These are phyloP conservation scores for Scleromitrula shiraiana DNA, from an alignment of 2,329 filamentous ascomycete genomes.

Conservation along the genomic window DNA sequence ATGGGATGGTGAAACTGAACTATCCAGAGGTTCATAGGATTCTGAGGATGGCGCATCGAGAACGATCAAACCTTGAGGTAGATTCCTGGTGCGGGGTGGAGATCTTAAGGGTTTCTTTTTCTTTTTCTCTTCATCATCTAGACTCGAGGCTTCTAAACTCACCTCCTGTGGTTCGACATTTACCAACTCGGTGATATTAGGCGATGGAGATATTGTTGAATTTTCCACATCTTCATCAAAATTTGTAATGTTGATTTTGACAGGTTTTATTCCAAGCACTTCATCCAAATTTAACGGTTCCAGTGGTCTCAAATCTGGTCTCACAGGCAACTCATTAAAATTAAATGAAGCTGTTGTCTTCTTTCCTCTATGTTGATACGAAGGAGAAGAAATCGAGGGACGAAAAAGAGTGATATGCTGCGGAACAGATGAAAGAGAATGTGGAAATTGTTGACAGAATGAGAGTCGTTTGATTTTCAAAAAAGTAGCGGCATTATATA, in stretches of 20 bases:
- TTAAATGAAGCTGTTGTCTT: slow-evolving; percentile 47
- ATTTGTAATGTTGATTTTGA: too few species aligned
- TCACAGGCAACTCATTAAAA: slow-evolving; percentile 44
- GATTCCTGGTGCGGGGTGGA: background rate
- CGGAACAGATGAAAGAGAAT: background rate
- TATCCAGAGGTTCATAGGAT: background rate
- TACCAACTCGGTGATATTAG: too few species aligned
- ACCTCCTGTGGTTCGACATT: too few species aligned
- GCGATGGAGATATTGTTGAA: too few species aligned
- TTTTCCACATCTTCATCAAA: background rate
- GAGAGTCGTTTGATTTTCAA: too few species aligned
- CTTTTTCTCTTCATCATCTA: background rate
- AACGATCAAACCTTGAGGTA: slow-evolving; percentile 8
- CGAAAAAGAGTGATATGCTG: background rate
- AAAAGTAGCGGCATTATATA: background rate
- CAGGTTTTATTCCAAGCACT: too few species aligned
- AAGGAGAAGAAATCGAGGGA: background rate
- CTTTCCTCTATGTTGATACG: slow-evolving; percentile 44
- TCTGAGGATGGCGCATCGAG: background rate
- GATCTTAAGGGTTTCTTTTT: background rate
- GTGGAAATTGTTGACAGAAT: too few species aligned
- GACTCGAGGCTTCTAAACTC: too few species aligned
- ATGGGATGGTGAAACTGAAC: background rate
- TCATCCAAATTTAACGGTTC: slow-evolving; percentile 30
- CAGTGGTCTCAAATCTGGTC: slow-evolving; percentile 13